Conservation (phyloP, 331 rosid species). For the Rosa hybrid region DNA sequence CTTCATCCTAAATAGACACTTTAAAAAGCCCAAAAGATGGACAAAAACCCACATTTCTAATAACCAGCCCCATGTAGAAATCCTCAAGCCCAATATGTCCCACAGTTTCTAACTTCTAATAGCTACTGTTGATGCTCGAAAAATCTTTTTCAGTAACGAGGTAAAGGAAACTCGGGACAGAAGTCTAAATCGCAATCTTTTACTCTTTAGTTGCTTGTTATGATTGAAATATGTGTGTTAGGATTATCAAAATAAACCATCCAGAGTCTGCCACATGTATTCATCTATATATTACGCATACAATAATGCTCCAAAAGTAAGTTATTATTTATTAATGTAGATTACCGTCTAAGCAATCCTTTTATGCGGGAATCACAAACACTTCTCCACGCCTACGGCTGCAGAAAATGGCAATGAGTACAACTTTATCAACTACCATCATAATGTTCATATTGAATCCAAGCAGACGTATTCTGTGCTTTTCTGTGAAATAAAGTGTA, state of each 20-base stretch:
- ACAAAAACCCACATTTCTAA: too few species aligned
- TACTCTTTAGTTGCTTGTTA: neutral
- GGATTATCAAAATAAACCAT: neutral
- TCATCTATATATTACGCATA: too few species aligned
- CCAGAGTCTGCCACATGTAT: neutral
- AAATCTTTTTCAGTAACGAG: too few species aligned
- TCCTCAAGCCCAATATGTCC: too few species aligned
- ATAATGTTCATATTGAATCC: neutral
- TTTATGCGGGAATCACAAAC: neutral
- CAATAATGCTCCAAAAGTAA: neutral
- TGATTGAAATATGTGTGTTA: neutral
- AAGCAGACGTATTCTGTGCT: neutral
- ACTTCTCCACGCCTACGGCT: neutral
- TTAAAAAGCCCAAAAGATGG: too few species aligned
- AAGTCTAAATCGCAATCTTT: too few species aligned
- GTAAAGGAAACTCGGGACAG: too few species aligned
- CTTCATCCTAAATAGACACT: too few species aligned
- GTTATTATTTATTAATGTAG: neutral
- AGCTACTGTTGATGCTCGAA: too few species aligned
- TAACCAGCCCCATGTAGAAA: too few species aligned
- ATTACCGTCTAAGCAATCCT: neutral
- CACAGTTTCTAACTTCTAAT: too few species aligned
- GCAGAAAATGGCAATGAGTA: neutral
- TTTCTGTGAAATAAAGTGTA: constrained; percentile 15
- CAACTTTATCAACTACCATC: neutral